Evolutionary conservation across 805 yeast genomes (phyloP).

Genomic region (Starmera quercuum): DNA sequence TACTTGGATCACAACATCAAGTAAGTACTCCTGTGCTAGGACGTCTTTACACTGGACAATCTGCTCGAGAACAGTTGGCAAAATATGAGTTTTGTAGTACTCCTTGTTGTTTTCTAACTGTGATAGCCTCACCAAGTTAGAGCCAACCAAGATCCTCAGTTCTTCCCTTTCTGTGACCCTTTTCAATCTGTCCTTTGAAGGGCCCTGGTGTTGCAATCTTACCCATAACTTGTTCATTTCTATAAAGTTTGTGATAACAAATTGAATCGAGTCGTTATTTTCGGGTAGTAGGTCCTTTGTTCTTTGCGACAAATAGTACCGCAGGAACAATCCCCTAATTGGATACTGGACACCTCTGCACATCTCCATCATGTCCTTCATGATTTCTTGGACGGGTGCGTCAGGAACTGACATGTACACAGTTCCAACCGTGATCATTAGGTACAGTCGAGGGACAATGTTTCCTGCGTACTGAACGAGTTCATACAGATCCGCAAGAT

Average conservation of each 20-base stretch:
- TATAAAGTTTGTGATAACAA: slow-evolving; percentile 78
- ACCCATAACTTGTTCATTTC: slow-evolving; percentile 99
- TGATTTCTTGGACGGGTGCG: slow-evolving; percentile 76
- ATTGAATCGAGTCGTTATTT: slow-evolving; percentile 62
- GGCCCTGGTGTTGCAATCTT: slow-evolving; percentile 92
- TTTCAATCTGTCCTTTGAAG: slow-evolving; percentile 68
- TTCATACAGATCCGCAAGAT: slow-evolving; percentile 85
- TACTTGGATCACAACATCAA: slow-evolving; percentile 88
- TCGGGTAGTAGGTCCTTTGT: slow-evolving; percentile 43
- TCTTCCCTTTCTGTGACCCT: slow-evolving; percentile 79
- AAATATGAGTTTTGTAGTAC: slow-evolving; percentile 39
- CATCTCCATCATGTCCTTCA: slow-evolving; percentile 98
- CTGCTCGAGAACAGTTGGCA: slow-evolving; percentile 83
- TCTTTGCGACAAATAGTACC: slow-evolving; percentile 84
- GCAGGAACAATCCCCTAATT: slow-evolving; percentile 78
- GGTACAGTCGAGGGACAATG: slow-evolving; percentile 82
- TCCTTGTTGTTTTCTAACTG: slow-evolving; percentile 68
- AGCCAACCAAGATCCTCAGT: slow-evolving; percentile 85
- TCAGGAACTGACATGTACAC: slow-evolving; percentile 73
- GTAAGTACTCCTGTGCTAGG: slow-evolving; percentile 84
- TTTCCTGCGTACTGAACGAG: slow-evolving; percentile 94
- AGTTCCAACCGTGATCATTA: slow-evolving; percentile 94
- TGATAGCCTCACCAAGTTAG: slow-evolving; percentile 81
- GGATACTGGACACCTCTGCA: slow-evolving; percentile 96
- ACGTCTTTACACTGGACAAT: slow-evolving; percentile 87